These are phyloP conservation scores for Beverwykella pulmonaria DNA, from an alignment of 495 filamentous ascomycete genomes.

Conservation along the genomic window DNA sequence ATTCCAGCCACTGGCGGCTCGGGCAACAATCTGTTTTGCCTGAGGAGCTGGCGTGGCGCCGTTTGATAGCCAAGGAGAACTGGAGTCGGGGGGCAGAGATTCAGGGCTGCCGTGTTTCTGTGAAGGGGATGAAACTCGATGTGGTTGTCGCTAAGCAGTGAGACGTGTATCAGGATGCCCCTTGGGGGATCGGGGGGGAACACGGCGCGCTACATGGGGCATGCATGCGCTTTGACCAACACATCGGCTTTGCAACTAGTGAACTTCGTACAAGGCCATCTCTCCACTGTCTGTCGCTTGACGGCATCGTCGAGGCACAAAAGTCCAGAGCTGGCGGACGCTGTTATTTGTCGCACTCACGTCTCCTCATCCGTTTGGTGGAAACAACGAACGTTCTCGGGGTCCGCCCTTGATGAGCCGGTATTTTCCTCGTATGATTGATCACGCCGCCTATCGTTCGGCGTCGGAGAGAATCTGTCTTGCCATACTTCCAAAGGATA, in stretches of 20 bases:
- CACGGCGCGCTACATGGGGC: neutral
- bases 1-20: constrained; percentile 30
- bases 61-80: constrained; percentile 28
- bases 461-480: neutral
- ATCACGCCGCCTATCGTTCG: neutral
- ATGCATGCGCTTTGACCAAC: too few relatives aligned
- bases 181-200: neutral
- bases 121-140: constrained; percentile 32
- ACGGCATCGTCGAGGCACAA: neutral
- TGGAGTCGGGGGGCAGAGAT: neutral
- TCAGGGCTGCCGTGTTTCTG: constrained; percentile 29
- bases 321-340: too few relatives aligned
- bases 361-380: too few relatives aligned
- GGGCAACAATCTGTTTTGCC: constrained; percentile 18
- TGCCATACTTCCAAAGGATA: neutral
- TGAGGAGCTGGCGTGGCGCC: constrained; percentile 25
- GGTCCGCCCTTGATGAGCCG: too few relatives aligned
- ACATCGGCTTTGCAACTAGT: too few relatives aligned
- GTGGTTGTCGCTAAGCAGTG: constrained; percentile 5
- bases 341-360: too few relatives aligned
- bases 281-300: too few relatives aligned
- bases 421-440: too few relatives aligned
- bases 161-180: constrained; percentile 21
- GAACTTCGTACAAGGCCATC: too few relatives aligned
- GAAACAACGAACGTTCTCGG: too few relatives aligned